Evolutionary conservation across 139 green algal species (phyloP), one percentile per base, ranked within the genome.

Genomic region (Chlorella sp.): DNA sequence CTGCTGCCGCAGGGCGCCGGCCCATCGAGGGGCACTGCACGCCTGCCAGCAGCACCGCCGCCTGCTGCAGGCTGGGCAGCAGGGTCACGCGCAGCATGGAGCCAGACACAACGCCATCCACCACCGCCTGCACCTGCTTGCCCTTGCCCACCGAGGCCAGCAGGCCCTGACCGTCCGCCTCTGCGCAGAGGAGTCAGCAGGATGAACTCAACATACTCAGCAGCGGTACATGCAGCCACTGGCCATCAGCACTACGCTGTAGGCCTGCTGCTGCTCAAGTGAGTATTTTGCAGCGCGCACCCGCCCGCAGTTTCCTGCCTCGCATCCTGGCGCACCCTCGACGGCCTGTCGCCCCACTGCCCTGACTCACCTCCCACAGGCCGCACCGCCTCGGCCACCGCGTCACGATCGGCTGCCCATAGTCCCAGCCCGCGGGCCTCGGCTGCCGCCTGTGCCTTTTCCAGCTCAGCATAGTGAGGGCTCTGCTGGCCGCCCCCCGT

Each of bases 41-140:
- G 2, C 94, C 94, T 8, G 84, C 87, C 40, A 96, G 53, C 76
- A 87, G 88, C 9, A 97, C 88, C n/a, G 87, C 82, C 11, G 90
- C 82, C 36, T 27, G 76, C 60, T 88, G 82, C 61, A 89, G 81
- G 36, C 82, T 77, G 1, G 90, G 88, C 70, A 97, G 85, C 64
- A 98, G 79, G 40, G 79, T 91, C 35, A 96, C 81, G 42, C 90
- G 87, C 67, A 98, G 64, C 8, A 60, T 91, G 83, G 80, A 84
- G 55, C 94, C 95, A 55, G 92, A 93, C 56, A 88, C 77, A 43
- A 96, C 93, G 19, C 70, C 71, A 69, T 98, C 94, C 72, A 98
- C 95, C 40, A 98, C 87, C 0, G 82, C 92, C 11, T 85, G 74
- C 65, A 97, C 74, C 7, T 82, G 77, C 64, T 90, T 90, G 82